Evolutionary conservation across 495 filamentous ascomycete species (phyloP), one percentile per base, ranked within the genome.

Genomic region (Aspergillus ostianus): DNA sequence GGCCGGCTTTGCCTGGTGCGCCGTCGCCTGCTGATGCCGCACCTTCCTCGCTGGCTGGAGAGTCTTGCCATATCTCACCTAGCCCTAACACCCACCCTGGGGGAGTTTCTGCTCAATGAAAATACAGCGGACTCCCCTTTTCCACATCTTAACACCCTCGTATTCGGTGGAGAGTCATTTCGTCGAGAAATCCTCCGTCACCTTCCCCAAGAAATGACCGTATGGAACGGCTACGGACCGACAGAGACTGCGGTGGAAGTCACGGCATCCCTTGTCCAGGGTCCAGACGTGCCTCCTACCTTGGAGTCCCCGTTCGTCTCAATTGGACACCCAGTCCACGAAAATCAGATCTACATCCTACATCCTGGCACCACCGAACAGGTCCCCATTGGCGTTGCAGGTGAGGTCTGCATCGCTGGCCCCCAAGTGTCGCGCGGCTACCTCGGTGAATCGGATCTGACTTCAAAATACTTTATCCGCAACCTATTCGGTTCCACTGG

Each of bases 111-210:
- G 3, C 17, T 57, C 6, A 56, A 56, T 17, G 20, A 56, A 1
- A 21, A 20, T 21, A 20, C 13, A 4, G 13, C 21, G 15, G 41
- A 47, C 1, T 20, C 26, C 9, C 1, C 18, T 46, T 17, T 56
- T 15, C 27, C 45, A 9, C 17, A 50, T 50, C 55, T 57, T n/a
- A 12, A 8, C 1, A 50, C 46, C 7, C 45, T 57, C 12, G 47
- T 57, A 6, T 57, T 57, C 15, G 55, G 55, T 15, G 55, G 55
- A 15, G 55, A 57, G 46, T 46, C 55, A 4, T 57, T 57, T 19
- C 55, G 47, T 6, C 44, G 8, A 0, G 27, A 47, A 23, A 48
- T 57, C 17, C 46, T 57, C 21, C 8, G 10, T 26, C 46, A 32
- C 17, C 7, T 50, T 32, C 55, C 55, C 4, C 26, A 4, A 2